Conservation (phyloP, 2,329 filamentous ascomycete species). For the Aspergillus spinulosporus region DNA sequence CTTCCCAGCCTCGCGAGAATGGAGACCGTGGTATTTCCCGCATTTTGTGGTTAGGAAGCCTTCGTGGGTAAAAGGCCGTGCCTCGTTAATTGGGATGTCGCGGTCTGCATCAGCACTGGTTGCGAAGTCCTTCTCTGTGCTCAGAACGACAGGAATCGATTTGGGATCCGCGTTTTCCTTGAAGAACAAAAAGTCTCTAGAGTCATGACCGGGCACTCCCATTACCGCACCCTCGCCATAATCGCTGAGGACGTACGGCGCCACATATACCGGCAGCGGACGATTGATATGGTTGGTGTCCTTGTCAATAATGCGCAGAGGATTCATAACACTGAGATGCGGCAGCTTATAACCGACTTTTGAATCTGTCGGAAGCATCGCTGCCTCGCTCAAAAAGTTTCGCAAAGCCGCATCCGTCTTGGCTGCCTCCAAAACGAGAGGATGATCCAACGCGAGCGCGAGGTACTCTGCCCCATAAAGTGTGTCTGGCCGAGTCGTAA, state of each 20-base stretch:
- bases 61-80: constrained; percentile 60
- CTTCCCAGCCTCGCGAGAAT: constrained; percentile 62
- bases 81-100: constrained; percentile 41
- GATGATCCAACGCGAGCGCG: constrained; percentile 72
- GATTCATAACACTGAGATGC: constrained; percentile 63
- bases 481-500: constrained; percentile 82
- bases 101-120: constrained; percentile 14
- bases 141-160: constrained; percentile 64
- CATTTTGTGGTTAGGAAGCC: constrained; percentile 69
- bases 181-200: constrained; percentile 78
- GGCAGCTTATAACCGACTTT: constrained; percentile 68
- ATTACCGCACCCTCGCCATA: constrained; percentile 88
- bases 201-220: constrained; percentile 86
- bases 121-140: constrained; percentile 39
- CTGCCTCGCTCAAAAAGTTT: constrained; percentile 62
- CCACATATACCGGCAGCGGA: constrained; percentile 72
- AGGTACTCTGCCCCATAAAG: constrained; percentile 85
- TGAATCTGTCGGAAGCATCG: constrained; percentile 56
- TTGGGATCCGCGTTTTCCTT: constrained; percentile 63
- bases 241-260: constrained; percentile 80
- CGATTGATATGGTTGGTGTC: constrained; percentile 42
- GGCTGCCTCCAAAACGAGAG: constrained; percentile 64
- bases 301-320: constrained; percentile 59
- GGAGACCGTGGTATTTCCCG: constrained; percentile 63
- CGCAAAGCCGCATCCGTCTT: constrained; percentile 61